These are phyloP conservation scores for Claviceps capensis DNA, from an alignment of 2,329 filamentous ascomycete genomes.

Conservation along the genomic window DNA sequence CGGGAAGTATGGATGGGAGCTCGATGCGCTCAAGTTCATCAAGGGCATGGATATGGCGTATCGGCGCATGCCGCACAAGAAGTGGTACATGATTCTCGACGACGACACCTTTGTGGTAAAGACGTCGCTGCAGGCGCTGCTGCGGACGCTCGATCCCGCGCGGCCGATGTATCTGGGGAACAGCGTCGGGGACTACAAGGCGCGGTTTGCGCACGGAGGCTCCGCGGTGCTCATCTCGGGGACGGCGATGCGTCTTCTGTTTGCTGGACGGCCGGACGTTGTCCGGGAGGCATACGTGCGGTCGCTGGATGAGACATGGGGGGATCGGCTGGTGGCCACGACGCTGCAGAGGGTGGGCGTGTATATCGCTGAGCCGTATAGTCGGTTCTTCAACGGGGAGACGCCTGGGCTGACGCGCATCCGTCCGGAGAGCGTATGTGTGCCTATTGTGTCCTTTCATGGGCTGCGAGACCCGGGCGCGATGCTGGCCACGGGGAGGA, in stretches of 20 bases:
- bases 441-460: conserved; percentile 42
- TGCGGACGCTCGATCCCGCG: conserved; percentile 34
- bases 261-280: conserved; percentile 25
- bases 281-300: conserved; percentile 31
- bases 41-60: conserved; percentile 39
- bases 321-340: conserved; percentile 39
- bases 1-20: conserved; percentile 30
- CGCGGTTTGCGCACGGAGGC: conserved; percentile 42
- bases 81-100: conserved; percentile 45
- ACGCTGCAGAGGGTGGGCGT: conserved; percentile 39
- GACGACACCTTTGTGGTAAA: conserved; percentile 43
- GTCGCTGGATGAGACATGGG: conserved; percentile 37
- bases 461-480: conserved; percentile 28
- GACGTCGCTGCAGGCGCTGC: conserved; percentile 31
- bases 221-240: conserved; percentile 40
- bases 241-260: conserved; percentile 33
- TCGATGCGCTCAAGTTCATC: conserved; percentile 41
- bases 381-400: conserved; percentile 43
- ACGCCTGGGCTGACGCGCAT: conserved; percentile 34
- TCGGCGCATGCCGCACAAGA: conserved; percentile 36
- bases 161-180: conserved; percentile 40
- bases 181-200: conserved; percentile 41
- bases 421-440: conserved; percentile 35
- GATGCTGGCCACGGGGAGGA: conserved; percentile 31
- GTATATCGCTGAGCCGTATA: conserved; percentile 41